Conservation (phyloP, 2,329 filamentous ascomycete genomes). For the Zymoseptoria pseudotritici region DNA sequence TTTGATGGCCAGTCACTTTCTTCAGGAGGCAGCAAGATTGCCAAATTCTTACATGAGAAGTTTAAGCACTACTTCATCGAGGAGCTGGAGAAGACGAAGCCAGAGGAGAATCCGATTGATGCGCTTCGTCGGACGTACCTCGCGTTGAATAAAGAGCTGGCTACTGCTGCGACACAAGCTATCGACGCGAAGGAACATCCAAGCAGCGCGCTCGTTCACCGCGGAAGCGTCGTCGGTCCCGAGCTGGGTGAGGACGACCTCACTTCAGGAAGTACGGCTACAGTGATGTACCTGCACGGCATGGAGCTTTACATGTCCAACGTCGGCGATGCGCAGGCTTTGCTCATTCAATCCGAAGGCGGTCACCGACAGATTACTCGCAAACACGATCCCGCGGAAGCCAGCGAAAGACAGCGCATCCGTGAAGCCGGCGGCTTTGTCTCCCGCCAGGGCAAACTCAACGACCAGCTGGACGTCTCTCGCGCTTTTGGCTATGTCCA, state of each 20-base stretch:
- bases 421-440: constrained; percentile 93
- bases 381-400: constrained; percentile 89
- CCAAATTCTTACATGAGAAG: constrained; percentile 93
- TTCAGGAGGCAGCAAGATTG: constrained; percentile 86
- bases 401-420: constrained; percentile 76
- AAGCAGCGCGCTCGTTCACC: constrained; percentile 49
- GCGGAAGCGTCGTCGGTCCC: constrained; percentile 64
- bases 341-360: constrained; percentile 85
- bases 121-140: constrained; percentile 82
- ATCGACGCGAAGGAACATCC: constrained; percentile 63
- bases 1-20: constrained; percentile 92
- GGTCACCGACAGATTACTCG: constrained; percentile 74
- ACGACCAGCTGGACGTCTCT: constrained; percentile 85
- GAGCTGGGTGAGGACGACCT: constrained; percentile 84
- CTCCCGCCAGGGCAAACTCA: constrained; percentile 85
- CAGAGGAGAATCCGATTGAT: constrained; percentile 67
- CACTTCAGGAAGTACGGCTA: constrained; percentile 83
- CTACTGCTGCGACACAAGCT: constrained; percentile 72
- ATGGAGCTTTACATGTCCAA: constrained; percentile 93
- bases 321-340: constrained; percentile 90
- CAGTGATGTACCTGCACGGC: constrained; percentile 79
- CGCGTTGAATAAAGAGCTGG: constrained; percentile 85
- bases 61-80: constrained; percentile 77
- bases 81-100: constrained; percentile 67
- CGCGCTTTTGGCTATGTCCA: constrained; percentile 92